phyloP scores from a whole-genome alignment of 2,329 filamentous ascomycete genomes.

The Penicillium concentricum region DNA sequence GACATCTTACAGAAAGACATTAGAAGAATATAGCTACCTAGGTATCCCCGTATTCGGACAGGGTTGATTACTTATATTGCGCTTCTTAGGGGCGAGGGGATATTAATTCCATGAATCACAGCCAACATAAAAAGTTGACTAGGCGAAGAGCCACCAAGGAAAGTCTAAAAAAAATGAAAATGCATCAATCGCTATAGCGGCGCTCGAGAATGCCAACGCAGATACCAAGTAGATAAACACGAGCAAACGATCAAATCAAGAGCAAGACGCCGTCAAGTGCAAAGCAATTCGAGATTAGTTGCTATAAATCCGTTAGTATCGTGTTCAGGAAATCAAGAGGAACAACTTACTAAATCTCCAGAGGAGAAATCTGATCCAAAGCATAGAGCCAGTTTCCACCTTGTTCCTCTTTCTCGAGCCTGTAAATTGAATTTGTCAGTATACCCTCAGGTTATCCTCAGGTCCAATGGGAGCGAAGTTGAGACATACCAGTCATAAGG shows the following conservation, averaged over 20 bases:
- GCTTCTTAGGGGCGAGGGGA: neutral
- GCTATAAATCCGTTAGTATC: conserved; percentile 24
- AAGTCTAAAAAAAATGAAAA: conserved; percentile 6
- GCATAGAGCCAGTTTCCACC: conserved; percentile 97
- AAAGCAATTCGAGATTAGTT: conserved; percentile 28
- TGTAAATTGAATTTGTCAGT: conserved; percentile 24
- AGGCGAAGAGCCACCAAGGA: neutral
- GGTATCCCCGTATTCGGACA: neutral
- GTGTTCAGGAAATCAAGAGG: neutral
- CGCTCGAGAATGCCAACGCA: conserved; percentile 9
- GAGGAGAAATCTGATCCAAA: conserved; percentile 89
- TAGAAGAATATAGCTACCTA: neutral
- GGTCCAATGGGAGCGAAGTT: neutral
- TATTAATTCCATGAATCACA: neutral
- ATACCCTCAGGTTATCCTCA: neutral
- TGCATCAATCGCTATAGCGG: conserved; percentile 12
- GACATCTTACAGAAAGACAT: neutral
- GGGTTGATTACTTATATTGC: neutral
- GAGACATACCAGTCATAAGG: conserved; percentile 78
- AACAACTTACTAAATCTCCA: conserved; percentile 76
- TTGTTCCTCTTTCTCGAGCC: conserved; percentile 82
- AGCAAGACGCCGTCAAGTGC: conserved; percentile 13
- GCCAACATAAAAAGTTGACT: neutral
- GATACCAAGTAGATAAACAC: neutral
- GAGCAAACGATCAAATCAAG: neutral